Evolutionary conservation across 495 filamentous ascomycete species (phyloP).

Genomic region (Aspergillus olivimuriae): DNA sequence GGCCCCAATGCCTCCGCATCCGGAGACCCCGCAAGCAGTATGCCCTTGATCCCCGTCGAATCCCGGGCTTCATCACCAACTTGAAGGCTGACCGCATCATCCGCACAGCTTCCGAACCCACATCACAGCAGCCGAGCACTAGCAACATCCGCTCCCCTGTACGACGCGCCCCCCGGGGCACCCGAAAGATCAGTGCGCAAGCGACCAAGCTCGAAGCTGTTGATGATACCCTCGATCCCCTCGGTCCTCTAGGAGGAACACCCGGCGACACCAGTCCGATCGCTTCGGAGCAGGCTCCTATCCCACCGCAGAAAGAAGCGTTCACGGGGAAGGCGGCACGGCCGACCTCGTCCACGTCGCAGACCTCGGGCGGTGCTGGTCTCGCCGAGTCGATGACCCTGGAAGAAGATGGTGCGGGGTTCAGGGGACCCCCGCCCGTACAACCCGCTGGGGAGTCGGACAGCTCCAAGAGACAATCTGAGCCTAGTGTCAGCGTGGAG

Average conservation of each 20-base stretch:
- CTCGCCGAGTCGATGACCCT: slow-evolving; percentile 57
- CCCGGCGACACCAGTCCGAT: slow-evolving; percentile 35
- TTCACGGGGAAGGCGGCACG: slow-evolving; percentile 53
- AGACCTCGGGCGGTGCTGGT: slow-evolving; percentile 39
- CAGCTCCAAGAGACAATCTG: slow-evolving; percentile 51
- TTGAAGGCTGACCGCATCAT: slow-evolving; percentile 25
- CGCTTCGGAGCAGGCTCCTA: slow-evolving; percentile 63
- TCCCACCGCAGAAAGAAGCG: slow-evolving; percentile 82
- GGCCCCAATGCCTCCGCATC: slow-evolving; percentile 22
- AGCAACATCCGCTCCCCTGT: slow-evolving; percentile 40
- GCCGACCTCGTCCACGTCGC: slow-evolving; percentile 41
- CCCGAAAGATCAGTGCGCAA: slow-evolving; percentile 72
- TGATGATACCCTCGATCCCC: slow-evolving; percentile 85
- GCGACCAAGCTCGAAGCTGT: slow-evolving; percentile 80
- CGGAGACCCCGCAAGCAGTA: too few species aligned
- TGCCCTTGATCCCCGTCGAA: too few species aligned
- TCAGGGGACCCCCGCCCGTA: slow-evolving; percentile 67
- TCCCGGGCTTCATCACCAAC: slow-evolving; percentile 12
- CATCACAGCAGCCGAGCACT: slow-evolving; percentile 27
- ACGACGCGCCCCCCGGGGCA: slow-evolving; percentile 50
- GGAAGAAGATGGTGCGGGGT: slow-evolving; percentile 57
- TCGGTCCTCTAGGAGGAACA: slow-evolving; percentile 73
- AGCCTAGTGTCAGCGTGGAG: slow-evolving; percentile 80
- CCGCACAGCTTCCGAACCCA: slow-evolving; percentile 28
- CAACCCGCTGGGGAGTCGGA: slow-evolving; percentile 49